phyloP scores from a whole-genome alignment of 2,329 filamentous ascomycete species.

The Pseudopyrenochaeta lycopersici region DNA sequence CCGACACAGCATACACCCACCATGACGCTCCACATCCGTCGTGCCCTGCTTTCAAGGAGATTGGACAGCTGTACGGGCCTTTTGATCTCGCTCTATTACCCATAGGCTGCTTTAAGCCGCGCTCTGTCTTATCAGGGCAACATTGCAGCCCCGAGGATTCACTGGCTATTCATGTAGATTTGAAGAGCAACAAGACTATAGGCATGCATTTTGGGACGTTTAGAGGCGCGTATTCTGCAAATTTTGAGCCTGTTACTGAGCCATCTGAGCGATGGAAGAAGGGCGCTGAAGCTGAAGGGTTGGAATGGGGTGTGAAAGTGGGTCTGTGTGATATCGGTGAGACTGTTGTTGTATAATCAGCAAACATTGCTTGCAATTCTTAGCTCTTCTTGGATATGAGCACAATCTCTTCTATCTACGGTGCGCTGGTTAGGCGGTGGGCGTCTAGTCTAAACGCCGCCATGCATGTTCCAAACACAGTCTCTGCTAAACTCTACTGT shows the following conservation, averaged over 20 bases:
- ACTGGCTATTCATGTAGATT: conserved; percentile 57
- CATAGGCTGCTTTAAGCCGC: conserved; percentile 59
- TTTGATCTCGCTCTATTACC: conserved; percentile 61
- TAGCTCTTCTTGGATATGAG: no score
- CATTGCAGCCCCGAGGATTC: conserved; percentile 60
- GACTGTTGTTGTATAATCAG: conserved; percentile 52
- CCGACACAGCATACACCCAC: conserved; percentile 39
- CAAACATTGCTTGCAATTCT: no score
- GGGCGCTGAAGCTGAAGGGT: conserved; percentile 54
- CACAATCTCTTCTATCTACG: no score
- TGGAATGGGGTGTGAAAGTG: conserved; percentile 49
- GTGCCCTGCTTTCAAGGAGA: conserved; percentile 59
- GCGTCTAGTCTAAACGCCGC: conserved; percentile 25
- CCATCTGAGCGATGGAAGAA: conserved; percentile 57
- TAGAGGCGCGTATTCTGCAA: conserved; percentile 54
- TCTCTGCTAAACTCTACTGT: conserved; percentile 30
- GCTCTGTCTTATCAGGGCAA: conserved; percentile 54
- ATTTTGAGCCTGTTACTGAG: conserved; percentile 61
- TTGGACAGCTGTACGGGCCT: conserved; percentile 57
- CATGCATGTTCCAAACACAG: conserved; percentile 41
- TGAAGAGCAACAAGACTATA: conserved; percentile 58
- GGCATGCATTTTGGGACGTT: conserved; percentile 64
- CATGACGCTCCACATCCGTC: conserved; percentile 48
- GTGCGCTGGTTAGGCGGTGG: no score
- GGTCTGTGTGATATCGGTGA: conserved; percentile 58